Conservation (phyloP, 345 rosid genomes). For the Gossypium rotundifolium region DNA sequence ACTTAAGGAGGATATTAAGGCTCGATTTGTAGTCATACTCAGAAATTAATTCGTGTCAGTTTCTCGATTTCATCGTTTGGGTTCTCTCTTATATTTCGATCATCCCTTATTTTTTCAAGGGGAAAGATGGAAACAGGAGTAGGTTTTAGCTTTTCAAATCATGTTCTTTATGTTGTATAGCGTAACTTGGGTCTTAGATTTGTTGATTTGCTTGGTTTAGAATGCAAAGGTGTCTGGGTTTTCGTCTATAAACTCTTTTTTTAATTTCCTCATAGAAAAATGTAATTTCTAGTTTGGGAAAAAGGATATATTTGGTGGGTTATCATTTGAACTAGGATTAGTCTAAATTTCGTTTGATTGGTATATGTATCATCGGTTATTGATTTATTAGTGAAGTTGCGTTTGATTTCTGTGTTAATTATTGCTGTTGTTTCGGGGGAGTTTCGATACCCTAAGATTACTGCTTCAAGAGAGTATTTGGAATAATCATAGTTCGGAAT, state of each 20-base stretch:
- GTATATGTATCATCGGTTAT: too few species aligned
- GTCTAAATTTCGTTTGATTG: too few species aligned
- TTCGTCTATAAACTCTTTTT: neutral
- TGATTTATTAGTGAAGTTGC: too few species aligned
- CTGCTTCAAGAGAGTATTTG: too few species aligned
- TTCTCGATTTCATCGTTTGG: neutral
- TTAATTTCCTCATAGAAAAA: neutral
- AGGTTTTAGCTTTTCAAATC: neutral
- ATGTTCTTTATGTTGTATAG: constrained; percentile 15
- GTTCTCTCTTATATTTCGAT: constrained; percentile 14
- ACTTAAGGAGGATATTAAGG: constrained; percentile 49
- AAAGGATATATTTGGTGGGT: neutral
- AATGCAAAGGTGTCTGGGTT: neutral
- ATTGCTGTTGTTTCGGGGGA: too few species aligned
- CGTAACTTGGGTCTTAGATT: neutral
- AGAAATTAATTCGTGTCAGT: neutral
- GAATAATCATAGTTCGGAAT: too few species aligned
- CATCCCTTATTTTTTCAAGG: constrained; percentile 92
- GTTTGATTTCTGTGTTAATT: too few species aligned
- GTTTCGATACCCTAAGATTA: too few species aligned
- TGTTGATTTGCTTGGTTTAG: neutral
- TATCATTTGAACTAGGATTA: too few species aligned
- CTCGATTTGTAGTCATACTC: constrained; percentile 25
- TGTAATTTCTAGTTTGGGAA: neutral
- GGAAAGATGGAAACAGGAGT: constrained; percentile 34